A percentile compares a stretch with the other conserved stretches of the same genome.
phyloP scores from a whole-genome alignment of 2,329 filamentous ascomycete genomes.

The Colletotrichum echinochloae region DNA sequence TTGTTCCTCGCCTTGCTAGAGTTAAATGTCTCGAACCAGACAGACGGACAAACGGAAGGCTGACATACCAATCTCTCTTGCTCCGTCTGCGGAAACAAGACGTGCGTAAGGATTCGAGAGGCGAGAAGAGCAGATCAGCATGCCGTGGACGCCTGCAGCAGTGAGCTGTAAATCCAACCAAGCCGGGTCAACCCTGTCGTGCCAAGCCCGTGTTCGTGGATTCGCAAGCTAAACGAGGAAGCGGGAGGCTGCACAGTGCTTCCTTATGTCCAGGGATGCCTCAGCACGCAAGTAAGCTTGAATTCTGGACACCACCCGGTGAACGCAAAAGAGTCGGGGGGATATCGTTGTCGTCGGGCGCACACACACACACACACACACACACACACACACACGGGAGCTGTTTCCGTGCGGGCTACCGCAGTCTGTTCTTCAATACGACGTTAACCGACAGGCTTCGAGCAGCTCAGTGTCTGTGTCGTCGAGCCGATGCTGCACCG shows the following conservation, averaged over 20 bases:
- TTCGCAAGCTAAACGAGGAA: conserved; percentile 31
- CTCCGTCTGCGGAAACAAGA: conserved; percentile 17
- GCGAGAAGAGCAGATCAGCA: conserved; percentile 10
- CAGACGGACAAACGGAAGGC: background rate
- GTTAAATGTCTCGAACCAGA: background rate
- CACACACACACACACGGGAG: conserved; percentile 18
- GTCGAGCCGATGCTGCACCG: conserved; percentile 29
- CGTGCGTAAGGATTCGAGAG: conserved; percentile 15
- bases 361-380: conserved; percentile 23
- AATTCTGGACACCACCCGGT: conserved; percentile 31
- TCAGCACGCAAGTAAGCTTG: conserved; percentile 40
- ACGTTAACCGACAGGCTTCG: conserved; percentile 25
- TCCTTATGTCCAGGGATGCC: conserved; percentile 23
- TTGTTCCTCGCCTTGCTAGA: background rate
- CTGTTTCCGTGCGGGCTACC: conserved; percentile 2
- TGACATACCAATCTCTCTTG: conserved; percentile 14
- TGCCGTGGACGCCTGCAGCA: conserved; percentile 31
- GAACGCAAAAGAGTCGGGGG: conserved; percentile 7
- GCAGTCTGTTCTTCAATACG: conserved; percentile 12
- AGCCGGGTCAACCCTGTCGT: conserved; percentile 30
- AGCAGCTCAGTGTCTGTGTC: conserved; percentile 24
- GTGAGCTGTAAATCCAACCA: conserved; percentile 35
- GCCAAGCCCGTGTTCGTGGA: conserved; percentile 39
- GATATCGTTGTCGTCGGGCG: conserved; percentile 22
- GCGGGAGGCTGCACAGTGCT: conserved; percentile 20